Evolutionary conservation across 176 grass and related monocot species (phyloP).

Genomic region (Pharus latifolius): DNA sequence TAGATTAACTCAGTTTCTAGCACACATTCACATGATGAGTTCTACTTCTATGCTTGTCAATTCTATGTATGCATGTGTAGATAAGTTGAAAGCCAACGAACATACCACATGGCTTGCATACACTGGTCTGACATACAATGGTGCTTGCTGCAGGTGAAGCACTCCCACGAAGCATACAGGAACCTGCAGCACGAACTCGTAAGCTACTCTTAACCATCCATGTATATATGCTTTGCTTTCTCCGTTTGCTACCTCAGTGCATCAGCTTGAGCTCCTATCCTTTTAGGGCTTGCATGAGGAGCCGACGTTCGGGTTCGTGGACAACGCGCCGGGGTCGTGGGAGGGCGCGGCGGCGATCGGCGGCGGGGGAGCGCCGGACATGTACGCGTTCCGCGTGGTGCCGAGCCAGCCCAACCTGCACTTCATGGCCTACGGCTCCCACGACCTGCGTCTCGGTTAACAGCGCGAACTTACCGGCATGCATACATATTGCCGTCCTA

Average conservation of each 20-base stretch:
- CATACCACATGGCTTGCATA: neutral
- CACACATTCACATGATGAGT: too few species aligned
- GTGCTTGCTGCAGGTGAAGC: slow-evolving; percentile 91
- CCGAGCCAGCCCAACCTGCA: slow-evolving; percentile 89
- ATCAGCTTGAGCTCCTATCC: too few species aligned
- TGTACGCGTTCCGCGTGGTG: slow-evolving; percentile 79
- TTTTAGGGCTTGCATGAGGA: slow-evolving; percentile 88
- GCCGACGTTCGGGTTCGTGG: slow-evolving; percentile 58
- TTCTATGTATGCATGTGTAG: too few species aligned
- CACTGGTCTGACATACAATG: neutral
- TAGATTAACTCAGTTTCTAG: too few species aligned
- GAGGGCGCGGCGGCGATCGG: slow-evolving; percentile 25
- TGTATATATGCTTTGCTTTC: neutral
- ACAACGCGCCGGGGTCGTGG: slow-evolving; percentile 38
- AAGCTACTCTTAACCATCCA: neutral
- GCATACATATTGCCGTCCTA: neutral
- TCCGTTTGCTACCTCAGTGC: too few species aligned
- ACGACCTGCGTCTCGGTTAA: slow-evolving; percentile 77
- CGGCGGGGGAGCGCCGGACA: slow-evolving; percentile 31
- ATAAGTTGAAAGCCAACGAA: too few species aligned
- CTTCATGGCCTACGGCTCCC: slow-evolving; percentile 65
- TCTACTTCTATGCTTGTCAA: too few species aligned
- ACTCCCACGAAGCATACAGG: slow-evolving; percentile 64
- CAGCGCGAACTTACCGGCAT: neutral
- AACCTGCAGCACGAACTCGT: slow-evolving; percentile 72